Conservation (phyloP, 768 basidiomycete species). For the Gymnopilus junonius region DNA sequence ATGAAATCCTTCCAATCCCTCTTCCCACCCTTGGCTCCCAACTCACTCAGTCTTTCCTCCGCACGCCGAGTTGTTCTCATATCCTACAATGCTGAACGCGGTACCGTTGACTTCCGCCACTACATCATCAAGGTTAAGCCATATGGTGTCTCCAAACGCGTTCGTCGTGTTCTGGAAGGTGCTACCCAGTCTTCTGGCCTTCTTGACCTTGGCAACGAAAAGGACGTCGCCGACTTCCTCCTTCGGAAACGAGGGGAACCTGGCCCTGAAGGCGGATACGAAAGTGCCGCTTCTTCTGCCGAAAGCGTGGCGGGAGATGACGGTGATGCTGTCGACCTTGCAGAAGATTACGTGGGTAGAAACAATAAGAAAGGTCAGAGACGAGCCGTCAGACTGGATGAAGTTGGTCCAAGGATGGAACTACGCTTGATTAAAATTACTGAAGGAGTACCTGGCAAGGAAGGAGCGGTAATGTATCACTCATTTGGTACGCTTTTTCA, state of each 20-base stretch:
- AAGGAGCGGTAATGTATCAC: slow-evolving; percentile 93
- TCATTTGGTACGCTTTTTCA: slow-evolving; percentile 75
- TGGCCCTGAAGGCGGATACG: slow-evolving; percentile 72
- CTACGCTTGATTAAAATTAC: slow-evolving; percentile 90
- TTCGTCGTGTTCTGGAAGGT: slow-evolving; percentile 84
- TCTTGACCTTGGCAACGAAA: slow-evolving; percentile 85
- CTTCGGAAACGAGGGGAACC: slow-evolving; percentile 69
- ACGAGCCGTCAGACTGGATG: slow-evolving; percentile 89
- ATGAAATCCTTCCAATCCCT: slow-evolving; percentile 96
- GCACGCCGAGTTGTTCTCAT: slow-evolving; percentile 94
- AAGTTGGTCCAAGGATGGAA: slow-evolving; percentile 96
- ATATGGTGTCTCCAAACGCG: slow-evolving; percentile 90
- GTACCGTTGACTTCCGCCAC: slow-evolving; percentile 91
- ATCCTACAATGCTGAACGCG: slow-evolving; percentile 85
- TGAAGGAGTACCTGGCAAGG: slow-evolving; percentile 92
- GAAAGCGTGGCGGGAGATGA: slow-evolving; percentile 88
- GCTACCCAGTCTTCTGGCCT: slow-evolving; percentile 43
- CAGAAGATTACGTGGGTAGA: slow-evolving; percentile 92
- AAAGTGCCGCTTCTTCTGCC: slow-evolving; percentile 80
- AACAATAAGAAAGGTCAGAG: slow-evolving; percentile 92
- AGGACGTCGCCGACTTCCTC: slow-evolving; percentile 95
- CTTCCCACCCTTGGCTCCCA: slow-evolving; percentile 91
- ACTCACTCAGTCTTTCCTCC: slow-evolving; percentile 79
- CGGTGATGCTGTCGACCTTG: slow-evolving; percentile 79
- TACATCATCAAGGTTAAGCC: slow-evolving; percentile 95